Evolutionary conservation across 1,139 yeast genomes (phyloP), one percentile per base, ranked within the genome.

Genomic region (Lipomyces yarrowii): DNA sequence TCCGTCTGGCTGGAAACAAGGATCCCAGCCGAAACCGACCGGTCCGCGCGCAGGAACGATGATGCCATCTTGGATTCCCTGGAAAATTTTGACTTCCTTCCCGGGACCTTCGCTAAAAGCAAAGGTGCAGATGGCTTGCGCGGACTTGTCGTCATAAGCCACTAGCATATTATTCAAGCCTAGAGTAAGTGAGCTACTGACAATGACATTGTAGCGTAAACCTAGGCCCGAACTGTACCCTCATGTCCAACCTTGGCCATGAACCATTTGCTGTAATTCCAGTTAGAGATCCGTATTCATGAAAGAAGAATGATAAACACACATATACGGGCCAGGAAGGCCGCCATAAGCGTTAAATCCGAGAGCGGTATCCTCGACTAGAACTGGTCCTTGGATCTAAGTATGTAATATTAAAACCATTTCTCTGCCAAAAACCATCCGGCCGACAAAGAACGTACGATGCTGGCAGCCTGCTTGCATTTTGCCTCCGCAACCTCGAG

Each of bases 351-450:
- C 97, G 65, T 83, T 84, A 77, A 90, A 96, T 10, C 89, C 91
- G 60, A 96, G 83, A 63, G 97, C 93, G 0, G 99, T 96, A 74
- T 96, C 99, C 76, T 96, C 99, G 1, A 93, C 97, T 64, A 96
- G 82, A 0, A 91, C 98, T 0, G 98, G 96, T 0, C 92, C 93
- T 1, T 79, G 77, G 7, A 85, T 71, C 77, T 74, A 37, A 10
- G 5, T 23, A 7, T n/a, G n/a, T 30, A 18, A 26, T 10, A 13
- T 15, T 6, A 46, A 18, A 21, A 15, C 46, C n/a, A 15, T n/a
- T 33, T 35, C 56, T 26, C 30, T 3, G 30, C 30, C 30, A 18
- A 4, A 18, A 56, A 56, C 33, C 11, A 39, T 32, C 46, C 42
- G 13, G 4, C 21, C 6, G 1, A 10, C 1, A 7, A n/a, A 42